Percentiles rank a stretch among this genome's conserved stretches.
Conservation (phyloP, 2,329 filamentous ascomycete genomes). For the Phaeosphaeriaceae sp. region DNA sequence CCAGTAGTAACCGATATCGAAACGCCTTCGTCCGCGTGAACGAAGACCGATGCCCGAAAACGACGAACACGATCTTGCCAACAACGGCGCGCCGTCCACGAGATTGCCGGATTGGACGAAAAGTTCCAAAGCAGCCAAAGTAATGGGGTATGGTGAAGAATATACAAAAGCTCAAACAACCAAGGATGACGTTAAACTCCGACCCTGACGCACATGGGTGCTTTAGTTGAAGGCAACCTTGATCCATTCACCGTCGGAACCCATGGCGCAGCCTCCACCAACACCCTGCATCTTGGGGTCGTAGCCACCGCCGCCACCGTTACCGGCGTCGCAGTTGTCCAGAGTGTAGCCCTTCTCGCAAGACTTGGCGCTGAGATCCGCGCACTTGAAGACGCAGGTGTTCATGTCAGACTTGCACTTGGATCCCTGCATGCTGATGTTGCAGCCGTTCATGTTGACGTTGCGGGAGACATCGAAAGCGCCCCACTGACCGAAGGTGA, state of each 20-base stretch:
- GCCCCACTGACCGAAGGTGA: conserved; percentile 48
- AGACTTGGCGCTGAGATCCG: conserved; percentile 26
- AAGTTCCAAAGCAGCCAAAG: conserved; percentile 23
- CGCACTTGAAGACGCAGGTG: conserved; percentile 55
- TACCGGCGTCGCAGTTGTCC: conserved; percentile 40
- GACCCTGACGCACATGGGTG: conserved; percentile 8
- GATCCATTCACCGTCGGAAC: conserved; percentile 31
- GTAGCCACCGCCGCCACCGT: conserved; percentile 38
- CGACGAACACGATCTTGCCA: conserved; percentile 23
- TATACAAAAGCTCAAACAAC: conserved; percentile 21
- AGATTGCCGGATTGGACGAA: conserved; percentile 16
- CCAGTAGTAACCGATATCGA: conserved; percentile 19
- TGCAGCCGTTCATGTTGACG: conserved; percentile 54
- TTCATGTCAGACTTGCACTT: conserved; percentile 53
- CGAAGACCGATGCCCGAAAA: conserved; percentile 25
- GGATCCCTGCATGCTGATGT: conserved; percentile 47
- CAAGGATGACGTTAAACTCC: conserved; percentile 19
- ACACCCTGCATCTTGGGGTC: conserved; percentile 34
- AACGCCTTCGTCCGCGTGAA: conserved; percentile 20
- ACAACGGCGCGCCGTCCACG: conserved; percentile 22
- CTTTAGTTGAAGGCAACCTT: conserved; percentile 33
- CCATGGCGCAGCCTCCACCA: conserved; percentile 44
- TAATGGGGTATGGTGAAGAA: conserved; percentile 25
- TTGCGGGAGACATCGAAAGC: conserved; percentile 54
- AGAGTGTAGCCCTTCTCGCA: conserved; percentile 52